Percentiles rank a stretch among this genome's conserved stretches.
These are phyloP conservation scores for Tricholomella constricta DNA, from an alignment of 768 basidiomycete genomes.

Conservation along the genomic window DNA sequence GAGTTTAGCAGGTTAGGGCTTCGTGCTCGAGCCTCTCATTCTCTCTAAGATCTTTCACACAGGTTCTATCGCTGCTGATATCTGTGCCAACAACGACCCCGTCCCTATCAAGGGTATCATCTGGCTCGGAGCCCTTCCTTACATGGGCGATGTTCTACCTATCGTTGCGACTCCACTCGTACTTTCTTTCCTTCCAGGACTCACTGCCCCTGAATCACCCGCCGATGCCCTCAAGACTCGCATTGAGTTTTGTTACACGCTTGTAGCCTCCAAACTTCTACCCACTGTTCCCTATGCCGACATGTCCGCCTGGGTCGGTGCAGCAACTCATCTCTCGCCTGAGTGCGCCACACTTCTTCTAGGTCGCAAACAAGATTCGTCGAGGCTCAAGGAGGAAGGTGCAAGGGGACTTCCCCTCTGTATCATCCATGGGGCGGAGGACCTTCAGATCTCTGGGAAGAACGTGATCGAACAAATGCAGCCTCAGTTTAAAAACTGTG, in stretches of 20 bases:
- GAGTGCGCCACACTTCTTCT: conserved; percentile 8
- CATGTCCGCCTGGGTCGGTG: conserved; percentile 11
- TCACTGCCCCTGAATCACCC: conserved; percentile 3
- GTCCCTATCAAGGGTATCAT: conserved; percentile 13
- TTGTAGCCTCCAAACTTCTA: conserved; percentile 2
- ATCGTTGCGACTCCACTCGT: conserved; percentile 14
- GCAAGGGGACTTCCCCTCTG: conserved; percentile 14
- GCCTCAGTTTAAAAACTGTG: conserved; percentile 11
- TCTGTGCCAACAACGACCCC: conserved; percentile 13
- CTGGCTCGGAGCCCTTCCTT: conserved; percentile 14
- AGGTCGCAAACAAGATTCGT: conserved; percentile 8
- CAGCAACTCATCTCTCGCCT: conserved; percentile 1
- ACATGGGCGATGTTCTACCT: conserved; percentile 14
- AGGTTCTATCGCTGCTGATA: conserved; percentile 15
- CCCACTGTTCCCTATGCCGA: conserved; percentile 7
- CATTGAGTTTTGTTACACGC: conserved; percentile 8
- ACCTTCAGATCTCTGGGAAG: conserved; percentile 4
- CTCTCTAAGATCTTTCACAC: neutral
- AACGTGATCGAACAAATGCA: conserved; percentile 6
- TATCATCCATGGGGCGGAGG: conserved; percentile 14
- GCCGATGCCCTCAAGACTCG: conserved; percentile 4
- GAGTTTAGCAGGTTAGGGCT: conserved; percentile 3
- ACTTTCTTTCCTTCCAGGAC: conserved; percentile 11
- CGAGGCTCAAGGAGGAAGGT: conserved; percentile 11
- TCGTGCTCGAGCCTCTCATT: neutral